Evolutionary conservation across 331 rosid species (phyloP).

Genomic region (Phaseolus coccineus): DNA sequence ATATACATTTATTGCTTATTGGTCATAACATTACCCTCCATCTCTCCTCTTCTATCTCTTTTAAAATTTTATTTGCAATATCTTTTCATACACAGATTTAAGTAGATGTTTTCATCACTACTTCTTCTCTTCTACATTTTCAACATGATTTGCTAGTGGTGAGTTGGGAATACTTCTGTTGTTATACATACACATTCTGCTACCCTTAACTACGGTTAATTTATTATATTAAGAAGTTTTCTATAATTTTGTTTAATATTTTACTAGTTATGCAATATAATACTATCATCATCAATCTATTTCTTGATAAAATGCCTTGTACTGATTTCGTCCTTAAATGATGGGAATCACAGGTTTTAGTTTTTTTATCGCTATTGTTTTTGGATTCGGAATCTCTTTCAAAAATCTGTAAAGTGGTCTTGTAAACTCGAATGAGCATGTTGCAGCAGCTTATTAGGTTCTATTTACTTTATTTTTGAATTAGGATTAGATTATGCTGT

Average conservation of each 20-base stretch:
- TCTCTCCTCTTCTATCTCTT: neutral
- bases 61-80: neutral
- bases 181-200: neutral
- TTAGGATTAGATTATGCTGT: neutral
- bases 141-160: neutral
- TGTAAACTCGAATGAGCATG: neutral
- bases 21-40: neutral
- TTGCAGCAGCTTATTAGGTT: neutral
- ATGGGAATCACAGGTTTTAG: neutral
- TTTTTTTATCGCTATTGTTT: neutral
- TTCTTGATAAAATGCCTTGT: slow-evolving; percentile 12
- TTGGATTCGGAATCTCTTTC: neutral
- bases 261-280: slow-evolving; percentile 8
- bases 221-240: slow-evolving; percentile 27
- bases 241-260: slow-evolving; percentile 25
- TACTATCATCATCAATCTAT: slow-evolving; percentile 18
- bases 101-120: slow-evolving; percentile 13
- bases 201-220: slow-evolving; percentile 10
- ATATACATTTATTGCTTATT: slow-evolving; percentile 1
- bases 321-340: slow-evolving; percentile 19
- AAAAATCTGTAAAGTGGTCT: neutral
- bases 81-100: slow-evolving; percentile 13
- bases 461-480: neutral
- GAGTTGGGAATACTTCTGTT: slow-evolving; percentile 1
- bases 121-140: neutral